These are phyloP conservation scores for Pisolithus thermaeus DNA, from an alignment of 1,284 basidiomycete species.

Conservation along the genomic window DNA sequence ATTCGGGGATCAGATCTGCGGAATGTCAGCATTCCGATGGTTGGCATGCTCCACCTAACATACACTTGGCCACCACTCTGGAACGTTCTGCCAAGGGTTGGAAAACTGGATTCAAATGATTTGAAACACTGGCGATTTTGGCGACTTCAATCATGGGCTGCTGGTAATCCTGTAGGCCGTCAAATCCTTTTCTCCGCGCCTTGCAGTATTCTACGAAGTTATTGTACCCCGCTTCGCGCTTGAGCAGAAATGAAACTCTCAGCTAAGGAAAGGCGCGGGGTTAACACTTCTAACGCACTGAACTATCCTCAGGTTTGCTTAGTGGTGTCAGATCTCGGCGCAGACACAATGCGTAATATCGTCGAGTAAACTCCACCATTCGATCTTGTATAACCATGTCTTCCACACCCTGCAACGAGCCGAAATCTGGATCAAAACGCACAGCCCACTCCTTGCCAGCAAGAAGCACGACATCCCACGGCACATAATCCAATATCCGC, in stretches of 20 bases:
- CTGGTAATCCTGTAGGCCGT: constrained; percentile 50
- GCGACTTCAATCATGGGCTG: constrained; percentile 71
- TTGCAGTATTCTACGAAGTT: constrained; percentile 64
- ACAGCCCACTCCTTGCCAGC: constrained; percentile 47
- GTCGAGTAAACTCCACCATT: constrained; percentile 68
- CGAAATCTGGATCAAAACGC: constrained; percentile 41
- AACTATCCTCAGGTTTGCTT: constrained; percentile 60
- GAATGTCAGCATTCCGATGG: constrained; percentile 21
- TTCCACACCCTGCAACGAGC: constrained; percentile 40
- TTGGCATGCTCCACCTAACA: constrained; percentile 11
- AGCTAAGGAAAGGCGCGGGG: not conserved
- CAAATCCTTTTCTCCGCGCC: constrained; percentile 52
- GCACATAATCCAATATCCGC: constrained; percentile 44
- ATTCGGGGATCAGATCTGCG: constrained; percentile 71
- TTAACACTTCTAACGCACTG: constrained; percentile 37
- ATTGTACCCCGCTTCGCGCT: constrained; percentile 54
- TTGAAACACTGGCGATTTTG: constrained; percentile 43
- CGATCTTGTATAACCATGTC: constrained; percentile 72
- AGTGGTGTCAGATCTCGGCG: constrained; percentile 65
- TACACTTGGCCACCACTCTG: constrained; percentile 50
- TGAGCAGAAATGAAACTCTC: constrained; percentile 12
- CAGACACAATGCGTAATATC: constrained; percentile 51
- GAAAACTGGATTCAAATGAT: constrained; percentile 49
- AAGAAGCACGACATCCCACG: constrained; percentile 56
- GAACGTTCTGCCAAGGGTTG: constrained; percentile 28